phyloP scores from a whole-genome alignment of 805 yeast species.

The Barnettozyma pratensis region DNA sequence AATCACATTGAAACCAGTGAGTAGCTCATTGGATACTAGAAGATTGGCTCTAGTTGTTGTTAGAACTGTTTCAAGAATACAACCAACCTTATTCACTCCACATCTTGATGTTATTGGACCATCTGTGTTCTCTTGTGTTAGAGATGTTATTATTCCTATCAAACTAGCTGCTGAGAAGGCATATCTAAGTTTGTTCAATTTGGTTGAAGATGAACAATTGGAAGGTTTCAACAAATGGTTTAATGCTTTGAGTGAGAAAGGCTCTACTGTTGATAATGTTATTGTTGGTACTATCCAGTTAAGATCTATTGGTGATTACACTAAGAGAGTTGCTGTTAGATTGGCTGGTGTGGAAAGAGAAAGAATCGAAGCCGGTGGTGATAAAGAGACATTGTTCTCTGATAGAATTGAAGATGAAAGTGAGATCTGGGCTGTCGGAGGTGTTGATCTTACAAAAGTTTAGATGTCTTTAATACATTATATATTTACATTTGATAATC shows the following conservation, averaged over 20 bases:
- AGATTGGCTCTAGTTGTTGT: conserved; percentile 71
- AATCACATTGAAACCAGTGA: conserved; percentile 45
- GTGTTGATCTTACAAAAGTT: conserved; percentile 41
- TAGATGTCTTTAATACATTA: conserved; percentile 4
- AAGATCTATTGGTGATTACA: conserved; percentile 82
- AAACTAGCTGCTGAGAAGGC: conserved; percentile 94
- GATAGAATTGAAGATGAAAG: conserved; percentile 82
- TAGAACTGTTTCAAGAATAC: conserved; percentile 67
- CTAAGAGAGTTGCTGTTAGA: conserved; percentile 83
- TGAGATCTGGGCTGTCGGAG: conserved; percentile 88
- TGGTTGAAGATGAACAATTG: conserved; percentile 62
- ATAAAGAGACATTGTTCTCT: conserved; percentile 74
- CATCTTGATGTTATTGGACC: conserved; percentile 57
- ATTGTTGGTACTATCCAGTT: conserved; percentile 48
- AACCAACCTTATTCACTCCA: conserved; percentile 48
- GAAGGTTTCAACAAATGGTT: conserved; percentile 63
- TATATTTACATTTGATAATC: neutral
- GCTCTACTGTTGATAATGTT: conserved; percentile 33
- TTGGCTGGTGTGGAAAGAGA: conserved; percentile 86
- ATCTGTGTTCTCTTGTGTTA: conserved; percentile 71
- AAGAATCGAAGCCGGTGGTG: conserved; percentile 86
- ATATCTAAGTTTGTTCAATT: conserved; percentile 61
- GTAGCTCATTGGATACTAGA: conserved; percentile 69
- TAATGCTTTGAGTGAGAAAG: conserved; percentile 30
- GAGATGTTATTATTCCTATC: conserved; percentile 87